Evolutionary conservation across 2,329 filamentous ascomycete genomes (phyloP), one percentile per base, ranked within the genome.

Genomic region (Penicillium decumbens): DNA sequence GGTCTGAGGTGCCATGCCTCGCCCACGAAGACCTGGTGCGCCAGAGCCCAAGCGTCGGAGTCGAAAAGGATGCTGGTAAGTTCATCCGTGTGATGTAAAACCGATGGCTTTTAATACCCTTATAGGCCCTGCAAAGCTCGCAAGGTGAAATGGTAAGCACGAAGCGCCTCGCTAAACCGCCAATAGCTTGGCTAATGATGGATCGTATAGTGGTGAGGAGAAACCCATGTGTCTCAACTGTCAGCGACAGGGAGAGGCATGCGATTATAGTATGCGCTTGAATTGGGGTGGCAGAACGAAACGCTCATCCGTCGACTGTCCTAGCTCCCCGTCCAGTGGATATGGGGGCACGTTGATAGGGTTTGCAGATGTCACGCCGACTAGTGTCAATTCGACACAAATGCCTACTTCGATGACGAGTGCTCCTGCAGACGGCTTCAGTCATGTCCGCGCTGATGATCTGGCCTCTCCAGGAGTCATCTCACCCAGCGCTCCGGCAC

Each of bases 251-350:
- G 83, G 83, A 53, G 86, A 89, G 64, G 73, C 74, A 41, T 93
- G 88, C 72, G 88, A 93, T 69, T 92, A 91, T 67, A 88, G 82
- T 61, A 87, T 92, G 59, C 80, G 86, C 28, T 73, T 92, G 56
- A 91, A 91, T 61, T 92, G 88, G 88, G 84, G 86, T 52, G 87
- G 87, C 4, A 80, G 87, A 49, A 77, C 79, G 43, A 85, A 81
- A 64, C 82, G 80, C 68, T 71, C 44, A 71, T 76, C 57, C 55
- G 69, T 57, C 62, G 73, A 65, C 42, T 68, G 66, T 6, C 59
- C 65, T 4, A 55, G 49, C 29, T 64, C 67, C 20, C 60, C 60
- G 41, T 62, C 64, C 12, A 63, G 58, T 54, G 56, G 58, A 50
- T 50, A 58, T 59, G 58, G 54, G 18, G 50, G 50, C 32, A 49